Conservation (phyloP, 169 alveolate genomes). For the Plasmodium coatneyi region DNA sequence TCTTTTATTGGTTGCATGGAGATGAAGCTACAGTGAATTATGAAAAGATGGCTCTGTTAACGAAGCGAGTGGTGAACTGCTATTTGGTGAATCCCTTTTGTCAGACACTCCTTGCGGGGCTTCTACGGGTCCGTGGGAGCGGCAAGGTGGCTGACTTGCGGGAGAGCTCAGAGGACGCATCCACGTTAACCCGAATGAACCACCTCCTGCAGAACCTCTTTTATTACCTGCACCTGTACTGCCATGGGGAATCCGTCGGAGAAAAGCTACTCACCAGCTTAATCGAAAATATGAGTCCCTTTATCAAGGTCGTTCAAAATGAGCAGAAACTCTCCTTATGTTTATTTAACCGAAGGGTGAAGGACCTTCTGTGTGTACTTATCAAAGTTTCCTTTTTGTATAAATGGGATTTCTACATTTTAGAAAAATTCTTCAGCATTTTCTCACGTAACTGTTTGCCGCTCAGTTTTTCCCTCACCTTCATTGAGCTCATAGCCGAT, state of each 20-base stretch:
- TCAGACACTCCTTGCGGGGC: not conserved
- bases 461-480: not conserved
- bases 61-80: conserved; percentile 7
- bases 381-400: conserved; percentile 21
- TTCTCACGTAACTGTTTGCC: conserved; percentile 31
- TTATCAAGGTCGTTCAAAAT: conserved; percentile 15
- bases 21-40: conserved; percentile 3
- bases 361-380: not conserved
- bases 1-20: not conserved
- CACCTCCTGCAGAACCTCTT: conserved; percentile 21
- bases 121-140: not conserved
- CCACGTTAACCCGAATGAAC: not conserved
- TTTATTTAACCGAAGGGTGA: conserved; percentile 22
- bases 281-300: not conserved
- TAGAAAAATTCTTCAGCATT: conserved; percentile 25
- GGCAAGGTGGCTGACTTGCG: not conserved
- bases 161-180: not conserved
- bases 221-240: conserved; percentile 30
- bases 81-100: conserved; percentile 18
- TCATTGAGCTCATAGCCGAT: conserved; percentile 10
- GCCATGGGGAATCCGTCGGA: not conserved
- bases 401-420: conserved; percentile 30
- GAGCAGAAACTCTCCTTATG: conserved; percentile 13
- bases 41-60: conserved; percentile 21
- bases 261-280: conserved; percentile 13